Evolutionary conservation across 2,329 filamentous ascomycete genomes (phyloP).

Genomic region (Pseudogymnoascus sp.): DNA sequence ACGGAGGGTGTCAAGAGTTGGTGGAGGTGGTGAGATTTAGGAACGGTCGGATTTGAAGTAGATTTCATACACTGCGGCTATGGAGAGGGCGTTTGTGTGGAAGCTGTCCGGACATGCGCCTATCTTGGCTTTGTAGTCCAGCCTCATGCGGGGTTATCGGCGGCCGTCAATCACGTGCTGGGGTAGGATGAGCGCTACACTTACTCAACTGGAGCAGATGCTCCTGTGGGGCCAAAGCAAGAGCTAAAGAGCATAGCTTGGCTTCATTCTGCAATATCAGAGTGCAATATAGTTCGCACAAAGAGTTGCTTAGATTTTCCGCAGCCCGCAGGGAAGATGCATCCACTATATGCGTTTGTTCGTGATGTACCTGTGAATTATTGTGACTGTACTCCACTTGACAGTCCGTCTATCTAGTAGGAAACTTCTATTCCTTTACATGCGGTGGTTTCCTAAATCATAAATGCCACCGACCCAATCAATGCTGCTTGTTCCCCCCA

Average conservation of each 20-base stretch:
- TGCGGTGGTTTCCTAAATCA: neutral
- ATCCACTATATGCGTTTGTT: neutral
- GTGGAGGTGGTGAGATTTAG: neutral
- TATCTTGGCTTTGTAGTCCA: neutral
- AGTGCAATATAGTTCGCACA: neutral
- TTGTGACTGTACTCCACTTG: neutral
- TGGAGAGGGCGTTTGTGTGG: neutral
- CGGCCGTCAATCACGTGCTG: neutral
- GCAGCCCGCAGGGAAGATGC: neutral
- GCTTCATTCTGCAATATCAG: neutral
- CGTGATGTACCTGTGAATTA: neutral
- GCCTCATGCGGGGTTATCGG: slow-evolving; percentile 3
- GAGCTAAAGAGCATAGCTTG: neutral
- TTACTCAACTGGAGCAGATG: neutral
- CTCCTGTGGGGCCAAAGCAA: neutral
- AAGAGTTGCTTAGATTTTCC: neutral
- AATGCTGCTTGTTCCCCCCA: neutral
- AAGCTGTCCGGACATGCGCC: neutral
- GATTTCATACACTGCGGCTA: neutral
- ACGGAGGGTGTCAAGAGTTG: neutral
- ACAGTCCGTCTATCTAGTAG: neutral
- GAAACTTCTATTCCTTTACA: neutral
- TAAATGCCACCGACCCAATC: neutral
- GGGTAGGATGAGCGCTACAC: neutral
- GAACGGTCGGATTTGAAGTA: neutral